These are phyloP conservation scores for Beauveria asiatica DNA, from an alignment of 2,329 filamentous ascomycete genomes.

Conservation along the genomic window DNA sequence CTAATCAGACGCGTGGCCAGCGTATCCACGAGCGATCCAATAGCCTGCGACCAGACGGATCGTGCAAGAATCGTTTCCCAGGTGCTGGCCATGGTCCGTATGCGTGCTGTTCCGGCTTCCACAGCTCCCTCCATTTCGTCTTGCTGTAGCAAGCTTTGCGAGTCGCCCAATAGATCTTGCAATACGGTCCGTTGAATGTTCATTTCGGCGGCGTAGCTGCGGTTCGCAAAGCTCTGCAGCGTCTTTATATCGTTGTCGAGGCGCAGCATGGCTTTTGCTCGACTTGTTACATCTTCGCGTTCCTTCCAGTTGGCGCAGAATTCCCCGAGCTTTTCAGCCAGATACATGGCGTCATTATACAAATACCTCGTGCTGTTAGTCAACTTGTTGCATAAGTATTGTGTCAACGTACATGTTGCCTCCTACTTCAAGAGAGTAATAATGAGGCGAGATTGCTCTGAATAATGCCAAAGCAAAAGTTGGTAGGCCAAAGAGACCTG, in stretches of 20 bases:
- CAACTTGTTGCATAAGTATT: neutral
- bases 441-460: constrained; percentile 64
- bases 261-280: constrained; percentile 46
- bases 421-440: constrained; percentile 55
- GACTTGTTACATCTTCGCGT: constrained; percentile 41
- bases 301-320: constrained; percentile 44
- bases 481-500: constrained; percentile 63
- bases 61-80: constrained; percentile 52
- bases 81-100: constrained; percentile 43
- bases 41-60: constrained; percentile 55
- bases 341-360: constrained; percentile 59
- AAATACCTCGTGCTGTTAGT: constrained; percentile 40
- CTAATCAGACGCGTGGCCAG: constrained; percentile 50
- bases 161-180: constrained; percentile 51
- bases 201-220: constrained; percentile 55
- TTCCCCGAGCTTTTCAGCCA: constrained; percentile 47
- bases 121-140: constrained; percentile 45
- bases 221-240: constrained; percentile 50
- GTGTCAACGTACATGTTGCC: constrained; percentile 51
- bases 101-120: constrained; percentile 42
- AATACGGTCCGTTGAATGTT: constrained; percentile 51
- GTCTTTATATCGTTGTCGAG: constrained; percentile 52
- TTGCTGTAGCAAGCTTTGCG: constrained; percentile 52
- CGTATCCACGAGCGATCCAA: constrained; percentile 51
- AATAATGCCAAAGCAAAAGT: constrained; percentile 71